Conservation (phyloP, 2,329 filamentous ascomycete species). For the Neurospora crassa region DNA sequence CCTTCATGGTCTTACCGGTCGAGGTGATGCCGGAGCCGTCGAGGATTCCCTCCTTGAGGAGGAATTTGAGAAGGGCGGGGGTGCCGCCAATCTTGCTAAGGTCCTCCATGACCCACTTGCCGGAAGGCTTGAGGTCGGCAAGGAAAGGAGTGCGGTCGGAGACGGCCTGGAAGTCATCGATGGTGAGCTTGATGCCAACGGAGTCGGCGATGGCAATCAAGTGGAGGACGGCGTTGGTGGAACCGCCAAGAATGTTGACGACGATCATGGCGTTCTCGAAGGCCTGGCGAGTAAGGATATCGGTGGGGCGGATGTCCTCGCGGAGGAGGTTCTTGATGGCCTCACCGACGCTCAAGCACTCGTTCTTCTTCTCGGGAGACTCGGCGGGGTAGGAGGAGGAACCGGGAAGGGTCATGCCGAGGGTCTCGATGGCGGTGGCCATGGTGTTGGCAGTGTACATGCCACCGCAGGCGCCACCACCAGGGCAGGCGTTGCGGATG, state of each 20-base stretch:
- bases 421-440: constrained; percentile 63
- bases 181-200: constrained; percentile 70
- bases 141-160: constrained; percentile 72
- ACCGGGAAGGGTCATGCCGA: constrained; percentile 73
- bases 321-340: constrained; percentile 67
- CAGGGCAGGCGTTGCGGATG: constrained; percentile 83
- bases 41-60: constrained; percentile 73
- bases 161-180: constrained; percentile 79
- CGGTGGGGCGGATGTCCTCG: constrained; percentile 67
- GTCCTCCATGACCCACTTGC: constrained; percentile 79
- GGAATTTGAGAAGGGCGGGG: constrained; percentile 76
- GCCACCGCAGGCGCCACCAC: constrained; percentile 73
- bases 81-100: constrained; percentile 81
- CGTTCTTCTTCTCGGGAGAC: constrained; percentile 58
- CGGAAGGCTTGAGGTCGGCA: constrained; percentile 75
- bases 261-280: constrained; percentile 82
- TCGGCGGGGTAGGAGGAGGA: constrained; percentile 74
- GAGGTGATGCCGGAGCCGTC: constrained; percentile 74
- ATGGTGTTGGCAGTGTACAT: constrained; percentile 77
- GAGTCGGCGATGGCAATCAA: constrained; percentile 76
- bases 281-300: constrained; percentile 70
- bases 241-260: constrained; percentile 73
- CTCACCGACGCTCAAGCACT: constrained; percentile 62
- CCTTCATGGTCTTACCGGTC: constrained; percentile 79
- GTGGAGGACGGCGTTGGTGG: constrained; percentile 79